Evolutionary conservation across 2,329 filamentous ascomycete genomes (phyloP).

Genomic region (Cercospora beticola): DNA sequence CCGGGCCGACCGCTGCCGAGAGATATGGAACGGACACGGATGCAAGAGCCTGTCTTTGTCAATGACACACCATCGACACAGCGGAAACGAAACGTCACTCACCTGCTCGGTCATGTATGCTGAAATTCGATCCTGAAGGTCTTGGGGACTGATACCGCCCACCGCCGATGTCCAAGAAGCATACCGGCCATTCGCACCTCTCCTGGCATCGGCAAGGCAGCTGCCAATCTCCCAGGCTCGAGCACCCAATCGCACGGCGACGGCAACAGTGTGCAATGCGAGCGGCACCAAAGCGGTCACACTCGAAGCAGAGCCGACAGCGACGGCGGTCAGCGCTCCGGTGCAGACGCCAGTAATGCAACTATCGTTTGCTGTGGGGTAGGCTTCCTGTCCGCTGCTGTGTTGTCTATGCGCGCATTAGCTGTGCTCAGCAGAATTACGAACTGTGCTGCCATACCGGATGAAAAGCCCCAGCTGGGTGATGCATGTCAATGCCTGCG

Average conservation of each 20-base stretch:
- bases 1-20: conserved; percentile 3
- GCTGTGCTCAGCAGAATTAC: neutral
- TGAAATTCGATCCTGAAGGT: neutral
- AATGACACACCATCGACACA: neutral
- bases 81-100: neutral
- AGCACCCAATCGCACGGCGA: conserved; percentile 49
- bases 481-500: conserved; percentile 25
- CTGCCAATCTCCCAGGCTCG: conserved; percentile 12
- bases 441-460: conserved; percentile 7
- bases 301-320: conserved; percentile 23
- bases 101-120: neutral
- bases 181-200: neutral
- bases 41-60: neutral
- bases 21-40: neutral
- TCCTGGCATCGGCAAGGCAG: neutral
- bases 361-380: conserved; percentile 18
- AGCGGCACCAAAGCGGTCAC: conserved; percentile 20
- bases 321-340: conserved; percentile 27
- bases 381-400: conserved; percentile 17
- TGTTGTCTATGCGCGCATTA: conserved; percentile 12
- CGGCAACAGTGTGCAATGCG: conserved; percentile 38
- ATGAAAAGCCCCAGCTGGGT: conserved; percentile 27
- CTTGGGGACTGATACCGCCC: conserved; percentile 1
- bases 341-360: conserved; percentile 28
- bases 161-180: conserved; percentile 13